These are phyloP conservation scores for Pilaira anomala DNA, from an alignment of 192 early-diverging fungal species.

Conservation along the genomic window DNA sequence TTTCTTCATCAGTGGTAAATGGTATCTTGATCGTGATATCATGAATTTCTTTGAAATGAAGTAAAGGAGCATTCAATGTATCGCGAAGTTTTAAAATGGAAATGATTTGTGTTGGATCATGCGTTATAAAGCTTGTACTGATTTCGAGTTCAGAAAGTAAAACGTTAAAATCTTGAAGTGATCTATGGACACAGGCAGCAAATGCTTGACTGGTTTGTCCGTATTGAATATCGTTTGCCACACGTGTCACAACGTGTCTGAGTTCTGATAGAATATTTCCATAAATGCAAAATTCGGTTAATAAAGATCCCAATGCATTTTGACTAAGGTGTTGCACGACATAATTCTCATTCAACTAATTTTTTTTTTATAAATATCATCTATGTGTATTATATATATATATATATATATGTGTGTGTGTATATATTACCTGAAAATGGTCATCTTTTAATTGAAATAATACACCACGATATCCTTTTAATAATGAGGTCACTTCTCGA, in stretches of 20 bases:
- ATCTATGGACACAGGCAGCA: conserved; percentile 20
- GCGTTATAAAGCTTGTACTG: conserved; percentile 10
- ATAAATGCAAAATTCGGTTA: conserved; percentile 10
- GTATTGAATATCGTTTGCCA: conserved; percentile 21
- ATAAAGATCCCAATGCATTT: neutral
- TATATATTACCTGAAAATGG: conserved; percentile 11
- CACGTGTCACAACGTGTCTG: conserved; percentile 6
- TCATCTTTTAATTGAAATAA: conserved; percentile 24
- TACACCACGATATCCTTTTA: conserved; percentile 28
- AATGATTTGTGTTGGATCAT: conserved; percentile 11
- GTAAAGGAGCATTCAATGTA: neutral
- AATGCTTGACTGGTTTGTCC: conserved; percentile 46
- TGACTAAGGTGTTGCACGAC: conserved; percentile 17
- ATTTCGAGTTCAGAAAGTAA: conserved; percentile 30
- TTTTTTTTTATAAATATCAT: neutral
- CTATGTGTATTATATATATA: neutral
- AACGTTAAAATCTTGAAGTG: conserved; percentile 28
- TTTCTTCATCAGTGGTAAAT: neutral
- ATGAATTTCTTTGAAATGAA: conserved; percentile 8
- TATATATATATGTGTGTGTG: neutral
- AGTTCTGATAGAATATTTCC: conserved; percentile 23
- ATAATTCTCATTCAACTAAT: conserved; percentile 9
- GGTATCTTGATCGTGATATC: neutral
- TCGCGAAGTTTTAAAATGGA: conserved; percentile 28
- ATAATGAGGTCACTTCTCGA: conserved; percentile 37